phyloP scores from a whole-genome alignment of 331 rosid genomes.

The Pyrus hybrid region DNA sequence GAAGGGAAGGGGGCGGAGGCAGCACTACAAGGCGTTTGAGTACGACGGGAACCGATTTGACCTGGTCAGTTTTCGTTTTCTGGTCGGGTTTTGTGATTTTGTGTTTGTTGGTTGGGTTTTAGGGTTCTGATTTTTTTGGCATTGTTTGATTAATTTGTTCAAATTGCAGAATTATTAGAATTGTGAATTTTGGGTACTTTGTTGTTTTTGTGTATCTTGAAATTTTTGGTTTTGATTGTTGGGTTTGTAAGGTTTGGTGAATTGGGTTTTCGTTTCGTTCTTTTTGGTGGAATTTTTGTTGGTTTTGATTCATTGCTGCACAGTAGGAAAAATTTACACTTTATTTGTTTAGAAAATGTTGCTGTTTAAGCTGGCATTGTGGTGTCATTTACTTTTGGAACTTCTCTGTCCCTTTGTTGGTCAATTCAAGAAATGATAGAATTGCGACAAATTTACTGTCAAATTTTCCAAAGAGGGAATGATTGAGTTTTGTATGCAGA shows the following conservation, averaged over 20 bases:
- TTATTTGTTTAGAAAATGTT: not conserved
- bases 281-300: not conserved
- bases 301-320: not conserved
- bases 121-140: not conserved
- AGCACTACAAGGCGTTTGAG: conserved; percentile 61
- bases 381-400: not conserved
- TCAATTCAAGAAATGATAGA: not conserved
- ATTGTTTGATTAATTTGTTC: not conserved
- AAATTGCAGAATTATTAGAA: not conserved
- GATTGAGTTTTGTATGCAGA: not conserved
- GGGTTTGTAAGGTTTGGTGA: not conserved
- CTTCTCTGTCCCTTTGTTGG: not conserved
- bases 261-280: not conserved
- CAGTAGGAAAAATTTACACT: not conserved
- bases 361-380: not conserved
- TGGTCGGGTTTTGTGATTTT: not conserved
- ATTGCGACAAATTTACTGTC: not conserved
- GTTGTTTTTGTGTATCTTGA: not conserved
- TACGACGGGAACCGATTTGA: conserved; percentile 63
- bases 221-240: not conserved
- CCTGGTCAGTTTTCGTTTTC: conserved; percentile 37
- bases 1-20: conserved; percentile 59
- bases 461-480: not conserved
- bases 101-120: not conserved
- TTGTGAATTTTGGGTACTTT: not conserved